These are phyloP conservation scores for Pleurotus djamor DNA, from an alignment of 768 basidiomycete species.

Conservation along the genomic window DNA sequence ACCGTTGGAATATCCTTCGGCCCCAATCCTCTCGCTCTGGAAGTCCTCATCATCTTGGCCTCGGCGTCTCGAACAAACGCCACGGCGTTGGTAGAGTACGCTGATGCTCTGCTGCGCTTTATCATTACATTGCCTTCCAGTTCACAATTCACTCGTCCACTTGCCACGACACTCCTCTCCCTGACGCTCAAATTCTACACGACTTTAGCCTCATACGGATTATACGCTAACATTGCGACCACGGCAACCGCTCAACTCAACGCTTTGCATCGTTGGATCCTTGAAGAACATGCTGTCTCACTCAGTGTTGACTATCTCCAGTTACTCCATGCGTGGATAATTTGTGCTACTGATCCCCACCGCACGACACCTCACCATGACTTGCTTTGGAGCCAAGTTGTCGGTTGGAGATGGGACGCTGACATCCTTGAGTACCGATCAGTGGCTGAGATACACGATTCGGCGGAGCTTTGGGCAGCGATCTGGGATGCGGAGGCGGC, in stretches of 20 bases:
- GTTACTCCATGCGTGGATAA: constrained; percentile 70
- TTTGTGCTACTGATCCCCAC: constrained; percentile 90
- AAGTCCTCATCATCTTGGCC: constrained; percentile 56
- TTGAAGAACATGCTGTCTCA: constrained; percentile 29
- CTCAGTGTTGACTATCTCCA: constrained; percentile 52
- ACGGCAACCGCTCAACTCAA: constrained; percentile 59
- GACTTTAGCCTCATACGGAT: constrained; percentile 71
- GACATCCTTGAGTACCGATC: constrained; percentile 44
- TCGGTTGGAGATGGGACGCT: constrained; percentile 73
- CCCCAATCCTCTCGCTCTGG: constrained; percentile 51
- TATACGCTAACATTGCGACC: constrained; percentile 68
- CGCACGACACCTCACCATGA: constrained; percentile 83
- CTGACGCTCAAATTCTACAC: constrained; percentile 64
- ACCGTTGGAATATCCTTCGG: constrained; percentile 14
- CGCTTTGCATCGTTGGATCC: constrained; percentile 44
- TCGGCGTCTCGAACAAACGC: constrained; percentile 72
- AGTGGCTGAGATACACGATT: constrained; percentile 28
- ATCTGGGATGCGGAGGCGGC: constrained; percentile 55
- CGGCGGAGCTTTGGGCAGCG: constrained; percentile 39
- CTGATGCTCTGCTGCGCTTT: constrained; percentile 74
- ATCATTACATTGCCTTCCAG: constrained; percentile 51
- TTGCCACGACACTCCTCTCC: constrained; percentile 47
- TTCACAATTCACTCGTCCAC: constrained; percentile 36
- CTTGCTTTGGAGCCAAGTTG: constrained; percentile 85
- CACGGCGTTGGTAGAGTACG: constrained; percentile 44